Base-by-base conservation (phyloP, 345 rosid genomes). In the Hibiscus tridactylites region DNA sequence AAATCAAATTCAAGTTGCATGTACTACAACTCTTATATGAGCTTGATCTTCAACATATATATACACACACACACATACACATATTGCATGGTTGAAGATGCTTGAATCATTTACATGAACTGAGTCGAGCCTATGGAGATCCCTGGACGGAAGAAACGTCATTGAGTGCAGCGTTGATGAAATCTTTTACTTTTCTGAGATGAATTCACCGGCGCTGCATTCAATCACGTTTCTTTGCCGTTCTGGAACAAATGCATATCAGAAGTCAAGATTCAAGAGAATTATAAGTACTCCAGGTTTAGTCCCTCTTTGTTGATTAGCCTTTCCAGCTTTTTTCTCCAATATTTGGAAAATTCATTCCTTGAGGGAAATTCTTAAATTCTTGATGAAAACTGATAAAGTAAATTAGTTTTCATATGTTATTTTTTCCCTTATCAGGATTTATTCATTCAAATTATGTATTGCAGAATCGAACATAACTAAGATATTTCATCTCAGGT, bases 121-220 rank as follows among this genome's bases (percentile, higher is more conserved):
- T 46, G 74, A 71, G 29, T 53, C 26, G 53, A 59, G 35, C 26
- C 44, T 21, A 16, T 58, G 68, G 78, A 63, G 77, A 60, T 46
- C 49, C 58, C 79, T 72, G 74, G 83, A 77, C 66, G 17, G 77
- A 56, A 81, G 79, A 79, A 76, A 67, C 81, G 71, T 84, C 85
- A 84, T 82, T 84, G 88, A 84, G 89, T 85, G 89, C 86, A 85
- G 89, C 89, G 86, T 85, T 85, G 89, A 85, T 81, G 86, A 79
- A 73, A 31, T 17, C 15, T 50, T 4, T 13, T 3, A 12, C 13
- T n/a, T 53, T 12, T 6, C 21, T 16, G 39, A 70, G 61, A 59
- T 58, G 52, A 68, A 50, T 82, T 77, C 80, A 50, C 16, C 81
- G 35, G 69, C 81, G 78, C 84, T 80, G 80, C 86, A 77, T 46